Base-by-base conservation (phyloP, 768 basidiomycete genomes). In the Cyclocybe cylindracea region DNA sequence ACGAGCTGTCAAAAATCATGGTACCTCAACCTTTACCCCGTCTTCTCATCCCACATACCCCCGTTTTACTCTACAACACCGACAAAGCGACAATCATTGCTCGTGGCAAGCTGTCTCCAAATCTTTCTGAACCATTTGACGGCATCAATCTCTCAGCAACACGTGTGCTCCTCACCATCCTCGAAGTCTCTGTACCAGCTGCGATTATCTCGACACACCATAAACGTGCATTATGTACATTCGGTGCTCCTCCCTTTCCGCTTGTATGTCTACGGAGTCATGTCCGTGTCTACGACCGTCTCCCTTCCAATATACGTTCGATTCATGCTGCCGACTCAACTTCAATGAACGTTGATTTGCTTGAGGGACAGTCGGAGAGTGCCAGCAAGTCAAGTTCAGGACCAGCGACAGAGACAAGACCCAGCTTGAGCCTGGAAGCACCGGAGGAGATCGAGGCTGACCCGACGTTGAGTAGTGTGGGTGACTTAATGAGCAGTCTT, bases 241-340 rank as follows among this genome's bases (percentile, higher is more conserved):
- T 65, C 54, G 63, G 63, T 4, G 13, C n/a, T 16, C 1, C 40
- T 1, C 50, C 59, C 35, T 65, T 65, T 19, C 34, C 53, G 1
- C 4, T 65, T 18, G 54, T 61, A 10, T 59, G 57, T 35, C 34
- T 57, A 1, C 45, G 37, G 5, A 59, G 51, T 14, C 59, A 58
- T 40, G 13, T 58, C 1, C 43, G 48, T 7, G 29, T 32, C 2
- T 59, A 42, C 16, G 14, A 58, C n/a, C n/a, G n/a, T n/a, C n/a
- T n/a, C n/a, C n/a, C n/a, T n/a, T 42, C 54, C 54, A 40, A 16
- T 1, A 44, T 6, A 24, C n/a, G 16, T 34, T 5, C 24, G 34
- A 19, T 11, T 11, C 11, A 19, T 35, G 14, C 36, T 18, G 44
- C 6, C 14, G 13, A 7, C 46, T 37, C 11, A 16, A 5, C 3